Base-by-base conservation (phyloP, 192 early-diverging fungal genomes). In the Rhizoclosmatium globosum region DNA sequence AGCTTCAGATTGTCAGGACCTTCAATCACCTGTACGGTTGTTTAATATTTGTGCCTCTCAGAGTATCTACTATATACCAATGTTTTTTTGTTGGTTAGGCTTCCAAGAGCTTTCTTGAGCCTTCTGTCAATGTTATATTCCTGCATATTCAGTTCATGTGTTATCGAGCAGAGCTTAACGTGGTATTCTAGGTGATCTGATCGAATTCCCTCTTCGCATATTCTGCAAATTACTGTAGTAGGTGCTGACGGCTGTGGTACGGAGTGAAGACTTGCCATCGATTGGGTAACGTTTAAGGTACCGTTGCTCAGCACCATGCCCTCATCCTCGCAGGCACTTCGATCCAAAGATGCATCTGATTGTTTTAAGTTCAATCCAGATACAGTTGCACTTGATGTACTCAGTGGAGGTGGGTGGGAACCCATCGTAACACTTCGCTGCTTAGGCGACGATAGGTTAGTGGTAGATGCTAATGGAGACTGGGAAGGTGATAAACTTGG, bases 181-280 rank as follows among this genome's bases (percentile, higher is more conserved):
- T 97, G 96, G 48, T 86, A 86, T 44, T 93, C 92, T 57, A 96
- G 84, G 43, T 89, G 87, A 15, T 84, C 73, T 1, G 91, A 82
- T 46, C 85, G 77, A 23, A 96, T 90, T 56, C 86, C 85, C 44
- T 94, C 93, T 79, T 97, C 96, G 67, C 96, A 97, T 65, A 97
- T 94, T 19, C 96, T 85, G 64, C 96, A 97, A 2, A 96, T 83
- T 11, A 95, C 59, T 62, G 60, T 21, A 62, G 60, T 17, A 62
- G 60, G 21, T 31, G 7, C 60, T 38, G 21, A 38, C 21, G 60
- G 60, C 4, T 4, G 21, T 38, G 60, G 7, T 17, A 62, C 21
- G 17, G 53, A 56, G 9, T 7, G 9, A 56, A 11, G 7, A 56
- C 19, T 56, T 56, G 53, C 19, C 9, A 56, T n/a, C n/a, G n/a